phyloP scores from a whole-genome alignment of 345 rosid genomes.

The Dipteronia dyeriana region DNA sequence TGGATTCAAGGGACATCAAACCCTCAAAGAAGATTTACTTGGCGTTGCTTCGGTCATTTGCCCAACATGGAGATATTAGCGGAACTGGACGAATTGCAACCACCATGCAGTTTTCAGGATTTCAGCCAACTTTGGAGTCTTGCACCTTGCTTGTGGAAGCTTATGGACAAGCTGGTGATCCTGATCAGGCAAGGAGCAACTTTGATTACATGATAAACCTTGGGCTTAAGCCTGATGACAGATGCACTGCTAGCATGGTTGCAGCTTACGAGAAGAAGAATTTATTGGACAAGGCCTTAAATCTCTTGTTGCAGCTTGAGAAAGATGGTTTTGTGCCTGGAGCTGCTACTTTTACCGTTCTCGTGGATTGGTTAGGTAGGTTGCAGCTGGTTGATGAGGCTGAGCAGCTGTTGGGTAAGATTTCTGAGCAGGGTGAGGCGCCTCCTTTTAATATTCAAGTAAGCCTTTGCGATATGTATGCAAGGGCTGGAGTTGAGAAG shows the following conservation, averaged over 20 bases:
- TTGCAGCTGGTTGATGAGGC: conserved; percentile 79
- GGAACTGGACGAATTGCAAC: conserved; percentile 49
- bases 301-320: conserved; percentile 71
- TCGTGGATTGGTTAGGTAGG: conserved; percentile 76
- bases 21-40: conserved; percentile 57
- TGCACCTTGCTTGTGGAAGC: conserved; percentile 67
- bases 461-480: conserved; percentile 82
- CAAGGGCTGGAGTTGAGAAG: conserved; percentile 61
- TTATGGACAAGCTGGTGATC: conserved; percentile 43
- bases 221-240: conserved; percentile 69
- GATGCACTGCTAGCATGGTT: conserved; percentile 59
- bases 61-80: conserved; percentile 44
- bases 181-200: conserved; percentile 57
- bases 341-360: conserved; percentile 59
- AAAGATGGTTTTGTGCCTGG: conserved; percentile 83
- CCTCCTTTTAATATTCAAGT: conserved; percentile 67
- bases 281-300: conserved; percentile 70
- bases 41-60: conserved; percentile 69
- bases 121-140: conserved; percentile 48
- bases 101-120: conserved; percentile 51
- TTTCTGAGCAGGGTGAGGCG: conserved; percentile 74
- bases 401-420: conserved; percentile 69
- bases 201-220: conserved; percentile 58
- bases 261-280: conserved; percentile 61
- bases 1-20: conserved; percentile 52